These are phyloP conservation scores for Vicia villosa DNA, from an alignment of 306 rosid genomes.

Conservation along the genomic window DNA sequence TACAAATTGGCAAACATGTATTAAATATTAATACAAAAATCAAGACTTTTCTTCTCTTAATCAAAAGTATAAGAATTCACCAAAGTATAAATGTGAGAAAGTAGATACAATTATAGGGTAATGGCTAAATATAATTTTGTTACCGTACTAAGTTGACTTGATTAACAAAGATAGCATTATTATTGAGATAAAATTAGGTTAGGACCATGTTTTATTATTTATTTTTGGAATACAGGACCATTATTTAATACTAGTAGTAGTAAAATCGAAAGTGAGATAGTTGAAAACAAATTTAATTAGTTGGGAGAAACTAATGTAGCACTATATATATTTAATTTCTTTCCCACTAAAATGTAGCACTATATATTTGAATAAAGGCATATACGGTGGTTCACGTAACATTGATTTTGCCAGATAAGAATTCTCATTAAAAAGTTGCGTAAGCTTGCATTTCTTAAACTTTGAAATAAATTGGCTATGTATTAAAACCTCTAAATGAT, in stretches of 20 bases:
- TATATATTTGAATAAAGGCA: not conserved
- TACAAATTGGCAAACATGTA: too few species aligned
- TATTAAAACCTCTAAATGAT: not conserved
- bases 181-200: not conserved
- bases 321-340: not conserved
- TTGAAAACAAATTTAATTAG: too few species aligned
- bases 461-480: not conserved
- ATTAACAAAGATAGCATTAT: not conserved
- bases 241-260: too few species aligned
- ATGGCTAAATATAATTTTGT: not conserved
- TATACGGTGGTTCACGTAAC: not conserved
- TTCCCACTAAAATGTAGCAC: not conserved
- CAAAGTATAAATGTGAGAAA: not conserved
- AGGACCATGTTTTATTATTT: not conserved
- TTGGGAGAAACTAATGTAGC: not conserved
- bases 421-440: not conserved
- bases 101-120: not conserved
- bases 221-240: too few species aligned
- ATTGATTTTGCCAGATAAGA: not conserved
- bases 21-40: too few species aligned
- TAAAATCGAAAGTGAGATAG: too few species aligned
- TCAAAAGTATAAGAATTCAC: not conserved
- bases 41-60: not conserved
- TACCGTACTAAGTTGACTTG: not conserved
- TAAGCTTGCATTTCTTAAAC: not conserved